Conservation (phyloP, 495 filamentous ascomycete species). For the Aspergillus panamensis region DNA sequence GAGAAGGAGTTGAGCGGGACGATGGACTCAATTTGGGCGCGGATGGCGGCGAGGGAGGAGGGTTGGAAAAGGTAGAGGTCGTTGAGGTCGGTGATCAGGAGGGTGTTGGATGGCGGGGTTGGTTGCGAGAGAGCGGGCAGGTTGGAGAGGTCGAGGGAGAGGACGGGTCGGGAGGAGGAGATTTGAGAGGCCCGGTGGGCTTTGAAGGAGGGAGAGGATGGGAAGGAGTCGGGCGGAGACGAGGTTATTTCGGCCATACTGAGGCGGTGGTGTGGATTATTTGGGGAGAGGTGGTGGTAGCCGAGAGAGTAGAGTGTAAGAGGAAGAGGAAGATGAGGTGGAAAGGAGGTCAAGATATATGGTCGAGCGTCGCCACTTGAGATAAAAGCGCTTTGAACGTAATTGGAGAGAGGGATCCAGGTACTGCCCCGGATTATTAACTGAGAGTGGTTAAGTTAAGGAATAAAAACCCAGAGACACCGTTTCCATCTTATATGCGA, state of each 20-base stretch:
- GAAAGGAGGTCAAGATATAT: constrained; percentile 13
- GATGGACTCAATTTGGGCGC: constrained; percentile 59
- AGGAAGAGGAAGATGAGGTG: constrained; percentile 10
- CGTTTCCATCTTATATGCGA: background rate
- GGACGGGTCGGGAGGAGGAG: constrained; percentile 42
- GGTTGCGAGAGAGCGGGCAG: constrained; percentile 77
- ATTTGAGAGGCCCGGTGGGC: constrained; percentile 41
- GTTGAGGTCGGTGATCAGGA: constrained; percentile 84
- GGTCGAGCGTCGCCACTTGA: background rate
- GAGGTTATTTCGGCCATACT: constrained; percentile 28
- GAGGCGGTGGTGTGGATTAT: constrained; percentile 14
- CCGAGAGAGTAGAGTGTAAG: background rate
- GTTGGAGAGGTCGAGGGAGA: constrained; percentile 77
- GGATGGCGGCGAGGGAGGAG: constrained; percentile 70
- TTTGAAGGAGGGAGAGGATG: constrained; percentile 32
- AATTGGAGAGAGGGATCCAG: constrained; percentile 1
- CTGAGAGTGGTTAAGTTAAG: background rate
- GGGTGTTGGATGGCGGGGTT: constrained; percentile 83
- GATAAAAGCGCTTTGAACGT: background rate
- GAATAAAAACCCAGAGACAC: background rate
- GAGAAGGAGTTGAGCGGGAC: constrained; percentile 83
- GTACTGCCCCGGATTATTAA: background rate
- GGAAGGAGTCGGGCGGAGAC: constrained; percentile 23
- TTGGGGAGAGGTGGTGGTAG: background rate
- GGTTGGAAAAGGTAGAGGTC: constrained; percentile 76